phyloP scores from a whole-genome alignment of 805 yeast species.

The Saturnispora mendoncae region DNA sequence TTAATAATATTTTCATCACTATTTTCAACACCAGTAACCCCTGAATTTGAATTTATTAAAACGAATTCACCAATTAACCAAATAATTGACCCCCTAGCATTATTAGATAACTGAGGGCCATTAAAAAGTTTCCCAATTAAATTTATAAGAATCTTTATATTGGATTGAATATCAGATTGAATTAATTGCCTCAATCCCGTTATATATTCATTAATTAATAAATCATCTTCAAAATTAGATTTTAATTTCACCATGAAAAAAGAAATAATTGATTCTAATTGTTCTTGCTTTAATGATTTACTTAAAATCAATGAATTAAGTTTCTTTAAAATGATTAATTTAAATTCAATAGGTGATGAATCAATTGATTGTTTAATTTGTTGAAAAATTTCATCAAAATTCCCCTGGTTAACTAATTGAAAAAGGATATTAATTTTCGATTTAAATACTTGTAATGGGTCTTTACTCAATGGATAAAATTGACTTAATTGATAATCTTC shows the following conservation, averaged over 20 bases:
- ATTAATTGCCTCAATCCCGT: constrained; percentile 66
- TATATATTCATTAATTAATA: constrained; percentile 52
- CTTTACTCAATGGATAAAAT: constrained; percentile 1
- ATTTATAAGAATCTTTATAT: constrained; percentile 47
- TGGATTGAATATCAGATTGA: constrained; percentile 48
- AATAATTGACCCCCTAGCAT: constrained; percentile 72
- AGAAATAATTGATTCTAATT: constrained; percentile 46
- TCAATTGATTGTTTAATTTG: constrained; percentile 56
- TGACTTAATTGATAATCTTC: constrained; percentile 21
- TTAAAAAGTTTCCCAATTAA: constrained; percentile 29
- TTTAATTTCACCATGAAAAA: constrained; percentile 48
- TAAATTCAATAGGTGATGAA: constrained; percentile 21
- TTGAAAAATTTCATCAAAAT: constrained; percentile 41
- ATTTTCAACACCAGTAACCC: too few species aligned
- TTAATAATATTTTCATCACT: too few species aligned
- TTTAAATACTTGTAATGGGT: constrained; percentile 27
- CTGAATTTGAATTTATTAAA: too few species aligned
- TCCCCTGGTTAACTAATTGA: constrained; percentile 44
- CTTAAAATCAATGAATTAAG: constrained; percentile 29
- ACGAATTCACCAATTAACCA: constrained; percentile 90
- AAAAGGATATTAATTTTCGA: constrained; percentile 57
- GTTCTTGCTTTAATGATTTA: constrained; percentile 29
- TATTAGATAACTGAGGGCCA: constrained; percentile 14
- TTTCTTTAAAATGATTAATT: constrained; percentile 45
- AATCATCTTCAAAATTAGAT: constrained; percentile 19